Evolutionary conservation across 2,329 filamentous ascomycete species (phyloP).

Genomic region (Helotiales sp.): DNA sequence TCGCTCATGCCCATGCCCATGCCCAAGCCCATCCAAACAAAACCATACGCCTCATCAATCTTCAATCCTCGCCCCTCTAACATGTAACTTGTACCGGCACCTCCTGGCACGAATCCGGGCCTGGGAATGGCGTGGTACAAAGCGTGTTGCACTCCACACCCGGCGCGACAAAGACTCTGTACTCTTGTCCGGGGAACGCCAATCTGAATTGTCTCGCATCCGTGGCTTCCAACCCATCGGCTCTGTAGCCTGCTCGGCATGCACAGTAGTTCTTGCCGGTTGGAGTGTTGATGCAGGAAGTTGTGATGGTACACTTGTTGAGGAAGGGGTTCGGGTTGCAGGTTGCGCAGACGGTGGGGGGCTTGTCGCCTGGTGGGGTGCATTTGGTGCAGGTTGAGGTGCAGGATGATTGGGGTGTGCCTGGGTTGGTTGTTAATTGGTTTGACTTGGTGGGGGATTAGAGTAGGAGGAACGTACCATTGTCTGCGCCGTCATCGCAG

Average conservation of each 20-base stretch:
- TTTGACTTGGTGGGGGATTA: not conserved
- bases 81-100: conserved; percentile 14
- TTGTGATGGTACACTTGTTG: conserved; percentile 24
- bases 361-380: no score
- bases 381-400: conserved; percentile 7
- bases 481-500: conserved; percentile 18
- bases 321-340: conserved; percentile 22
- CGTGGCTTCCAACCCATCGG: conserved; percentile 13
- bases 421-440: not conserved
- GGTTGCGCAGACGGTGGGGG: not conserved
- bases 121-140: conserved; percentile 23
- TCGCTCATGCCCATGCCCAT: not conserved
- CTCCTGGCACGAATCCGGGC: conserved; percentile 18
- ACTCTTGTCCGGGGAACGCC: conserved; percentile 18
- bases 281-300: conserved; percentile 19
- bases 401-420: not conserved
- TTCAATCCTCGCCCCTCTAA: not conserved
- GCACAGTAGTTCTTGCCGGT: conserved; percentile 19
- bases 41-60: not conserved
- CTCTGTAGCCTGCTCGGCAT: conserved; percentile 23
- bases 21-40: not conserved
- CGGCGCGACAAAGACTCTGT: conserved; percentile 24
- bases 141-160: conserved; percentile 22
- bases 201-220: conserved; percentile 22
- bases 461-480: conserved; percentile 4